Percentiles rank a stretch among this genome's conserved stretches.
Evolutionary conservation across 2,329 filamentous ascomycete species (phyloP).

Genomic region (Pseudogymnoascus sp.): DNA sequence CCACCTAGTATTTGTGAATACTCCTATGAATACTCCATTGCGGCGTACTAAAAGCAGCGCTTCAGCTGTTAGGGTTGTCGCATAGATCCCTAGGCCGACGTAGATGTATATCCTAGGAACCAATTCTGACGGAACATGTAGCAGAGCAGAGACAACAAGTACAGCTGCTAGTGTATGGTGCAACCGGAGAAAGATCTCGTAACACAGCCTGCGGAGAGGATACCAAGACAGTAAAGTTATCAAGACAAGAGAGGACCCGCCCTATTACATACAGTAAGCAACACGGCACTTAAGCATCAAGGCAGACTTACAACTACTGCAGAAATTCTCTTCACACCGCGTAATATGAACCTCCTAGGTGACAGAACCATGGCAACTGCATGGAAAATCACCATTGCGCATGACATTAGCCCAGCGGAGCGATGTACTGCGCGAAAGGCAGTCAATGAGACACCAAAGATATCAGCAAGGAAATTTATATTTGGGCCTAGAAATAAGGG

Average conservation of each 20-base stretch:
- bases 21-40: slow-evolving; percentile 12
- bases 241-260: slow-evolving; percentile 5
- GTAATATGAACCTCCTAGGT: neutral
- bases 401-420: slow-evolving; percentile 16
- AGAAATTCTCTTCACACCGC: neutral
- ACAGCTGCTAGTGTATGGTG: slow-evolving; percentile 13
- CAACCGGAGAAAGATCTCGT: slow-evolving; percentile 13
- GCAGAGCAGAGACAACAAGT: neutral
- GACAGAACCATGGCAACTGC: neutral
- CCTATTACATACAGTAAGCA: neutral
- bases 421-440: slow-evolving; percentile 15
- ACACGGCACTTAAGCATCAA: neutral
- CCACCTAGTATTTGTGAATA: slow-evolving; percentile 16
- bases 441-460: slow-evolving; percentile 15
- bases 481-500: slow-evolving; percentile 18
- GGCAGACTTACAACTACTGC: slow-evolving; percentile 7
- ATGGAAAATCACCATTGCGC: slow-evolving; percentile 14
- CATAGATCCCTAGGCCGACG: slow-evolving; percentile 9
- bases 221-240: slow-evolving; percentile 13
- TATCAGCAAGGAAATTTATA: slow-evolving; percentile 19
- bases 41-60: neutral
- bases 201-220: slow-evolving; percentile 15
- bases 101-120: slow-evolving; percentile 18
- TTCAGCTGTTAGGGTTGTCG: neutral
- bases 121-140: neutral